These are phyloP conservation scores for Spencermartinsiella europaea DNA, from an alignment of 805 yeast species.

Conservation along the genomic window DNA sequence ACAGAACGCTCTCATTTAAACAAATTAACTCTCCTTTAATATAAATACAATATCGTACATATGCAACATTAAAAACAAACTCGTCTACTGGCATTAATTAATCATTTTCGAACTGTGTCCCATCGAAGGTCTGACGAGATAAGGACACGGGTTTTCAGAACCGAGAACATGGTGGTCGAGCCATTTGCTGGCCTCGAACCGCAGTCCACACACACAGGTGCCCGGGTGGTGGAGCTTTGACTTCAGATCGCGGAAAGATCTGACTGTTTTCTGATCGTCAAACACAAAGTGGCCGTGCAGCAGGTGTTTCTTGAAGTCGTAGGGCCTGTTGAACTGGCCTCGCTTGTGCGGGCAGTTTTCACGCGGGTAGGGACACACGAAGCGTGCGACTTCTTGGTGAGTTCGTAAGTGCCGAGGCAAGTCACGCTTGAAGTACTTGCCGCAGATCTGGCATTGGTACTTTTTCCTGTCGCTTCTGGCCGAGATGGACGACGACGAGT, in stretches of 20 bases:
- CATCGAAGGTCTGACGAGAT: background rate
- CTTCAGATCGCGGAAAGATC: slow-evolving; percentile 44
- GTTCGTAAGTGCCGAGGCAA: slow-evolving; percentile 59
- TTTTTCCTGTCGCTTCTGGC: slow-evolving; percentile 10
- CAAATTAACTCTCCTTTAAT: no score
- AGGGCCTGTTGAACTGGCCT: slow-evolving; percentile 61
- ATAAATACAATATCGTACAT: no score
- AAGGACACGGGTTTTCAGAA: slow-evolving; percentile 15
- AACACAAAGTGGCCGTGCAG: slow-evolving; percentile 55
- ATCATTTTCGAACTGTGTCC: background rate
- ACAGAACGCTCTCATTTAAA: no score
- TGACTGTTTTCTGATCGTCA: slow-evolving; percentile 40
- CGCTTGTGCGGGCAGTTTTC: slow-evolving; percentile 52
- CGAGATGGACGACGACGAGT: background rate
- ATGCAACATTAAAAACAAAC: no score
- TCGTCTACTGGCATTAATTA: no score
- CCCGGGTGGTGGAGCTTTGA: slow-evolving; percentile 51
- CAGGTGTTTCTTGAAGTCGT: slow-evolving; percentile 62
- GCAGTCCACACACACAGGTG: slow-evolving; percentile 48
- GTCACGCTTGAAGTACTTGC: slow-evolving; percentile 52
- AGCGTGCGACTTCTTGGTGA: slow-evolving; percentile 52
- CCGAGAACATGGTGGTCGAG: slow-evolving; percentile 45
- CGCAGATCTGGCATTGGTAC: slow-evolving; percentile 46
- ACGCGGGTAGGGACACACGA: slow-evolving; percentile 53
- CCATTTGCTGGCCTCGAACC: slow-evolving; percentile 51